Conservation (phyloP, 805 yeast species). For the Komagataella mondaviorum region DNA sequence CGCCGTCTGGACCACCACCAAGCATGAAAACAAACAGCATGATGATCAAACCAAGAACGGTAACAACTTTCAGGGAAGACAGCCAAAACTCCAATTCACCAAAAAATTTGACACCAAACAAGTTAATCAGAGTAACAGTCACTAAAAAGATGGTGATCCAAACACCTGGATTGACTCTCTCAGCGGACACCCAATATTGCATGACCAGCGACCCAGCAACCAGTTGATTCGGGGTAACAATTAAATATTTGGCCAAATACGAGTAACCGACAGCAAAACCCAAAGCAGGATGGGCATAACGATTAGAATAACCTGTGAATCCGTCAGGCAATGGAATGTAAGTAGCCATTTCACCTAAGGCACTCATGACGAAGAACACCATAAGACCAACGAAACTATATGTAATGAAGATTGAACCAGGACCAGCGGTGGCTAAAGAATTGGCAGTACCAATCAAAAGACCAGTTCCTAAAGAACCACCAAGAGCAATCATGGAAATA, state of each 20-base stretch:
- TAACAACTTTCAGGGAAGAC: constrained; percentile 48
- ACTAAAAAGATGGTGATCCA: constrained; percentile 33
- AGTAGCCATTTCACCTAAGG: constrained; percentile 43
- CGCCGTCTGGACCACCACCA: constrained; percentile 72
- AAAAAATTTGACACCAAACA: constrained; percentile 33
- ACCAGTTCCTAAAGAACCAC: constrained; percentile 79
- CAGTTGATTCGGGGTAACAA: constrained; percentile 43
- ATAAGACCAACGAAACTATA: constrained; percentile 59
- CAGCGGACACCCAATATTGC: constrained; percentile 37
- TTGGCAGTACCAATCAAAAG: constrained; percentile 66
- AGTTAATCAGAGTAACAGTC: constrained; percentile 24
- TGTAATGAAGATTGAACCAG: constrained; percentile 45
- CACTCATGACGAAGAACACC: constrained; percentile 52
- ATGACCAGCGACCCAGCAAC: constrained; percentile 42
- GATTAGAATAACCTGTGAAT: constrained; percentile 37
- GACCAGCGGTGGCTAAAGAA: constrained; percentile 61
- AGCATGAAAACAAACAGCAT: constrained; percentile 49
- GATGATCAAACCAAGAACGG: constrained; percentile 54
- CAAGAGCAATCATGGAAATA: constrained; percentile 55
- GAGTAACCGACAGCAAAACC: constrained; percentile 47
- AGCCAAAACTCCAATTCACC: constrained; percentile 44
- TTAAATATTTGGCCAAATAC: constrained; percentile 36
- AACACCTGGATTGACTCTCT: constrained; percentile 36
- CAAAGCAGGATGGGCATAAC: constrained; percentile 38
- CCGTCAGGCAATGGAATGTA: constrained; percentile 42